Base-by-base conservation (phyloP, 1,284 basidiomycete species). In the Moesziomyces sp. region DNA sequence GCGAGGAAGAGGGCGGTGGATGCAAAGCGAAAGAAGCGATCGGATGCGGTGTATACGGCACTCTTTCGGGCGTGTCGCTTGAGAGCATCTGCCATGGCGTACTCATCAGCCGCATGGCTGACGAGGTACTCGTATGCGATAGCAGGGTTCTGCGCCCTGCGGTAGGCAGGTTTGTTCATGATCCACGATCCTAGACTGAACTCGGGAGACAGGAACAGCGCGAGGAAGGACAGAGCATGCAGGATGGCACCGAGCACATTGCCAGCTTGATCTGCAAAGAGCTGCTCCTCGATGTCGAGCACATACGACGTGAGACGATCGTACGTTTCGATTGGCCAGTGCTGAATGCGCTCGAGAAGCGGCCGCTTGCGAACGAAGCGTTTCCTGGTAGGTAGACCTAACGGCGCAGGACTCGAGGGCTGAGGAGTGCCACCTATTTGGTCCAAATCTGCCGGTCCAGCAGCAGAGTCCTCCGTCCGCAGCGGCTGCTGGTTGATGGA, bases 101-200 rank as follows among this genome's bases (percentile, higher is more conserved):
- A 67, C n/a, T 73, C 70, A 35, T 73, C 70, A n/a, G 64, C 70
- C 1, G 70, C 62, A 35, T 73, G 59, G 26, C 54, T 60, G 47
- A 73, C 54, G 38, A 73, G 60, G 34, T 67, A 73, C 26, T 73
- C 64, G 57, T 73, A 73, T 6, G 70, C 70, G 53, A 73, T 67
- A 24, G 70, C 70, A 4, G 65, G 70, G 43, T 71, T 76, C 30
- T 71, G 64, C 9, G 66, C 63, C 23, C 50, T 43, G 58, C 72
- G 66, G 38, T 63, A 50, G 4, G 64, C 49, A 5, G 70, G 70
- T 34, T 66, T 74, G 61, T 59, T 73, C 65, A 73, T 58, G 34
- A 71, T 46, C 58, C 66, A 67, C 14, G 67, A 46, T 35, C 60
- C 72, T 19, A 72, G 58, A 13, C 58, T 65, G 23, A 69, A 72